Percentiles rank a stretch among this genome's conserved stretches.
Evolutionary conservation across 140 eudicot genomes (phyloP).

Genomic region (Bidens hawaiensis): DNA sequence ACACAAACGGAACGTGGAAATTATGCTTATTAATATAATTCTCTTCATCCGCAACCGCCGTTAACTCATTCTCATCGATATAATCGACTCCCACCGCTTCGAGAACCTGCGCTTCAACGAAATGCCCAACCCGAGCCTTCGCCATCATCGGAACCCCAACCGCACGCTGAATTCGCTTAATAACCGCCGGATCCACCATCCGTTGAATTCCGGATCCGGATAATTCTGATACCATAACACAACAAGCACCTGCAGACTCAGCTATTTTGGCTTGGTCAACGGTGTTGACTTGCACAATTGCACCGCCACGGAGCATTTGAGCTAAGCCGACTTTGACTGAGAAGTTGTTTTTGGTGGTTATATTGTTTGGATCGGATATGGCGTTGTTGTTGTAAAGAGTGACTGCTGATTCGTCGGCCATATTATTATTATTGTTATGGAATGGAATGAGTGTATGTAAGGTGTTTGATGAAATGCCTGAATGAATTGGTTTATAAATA

Average conservation of each 20-base stretch:
- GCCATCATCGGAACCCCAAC: slow-evolving; percentile 69
- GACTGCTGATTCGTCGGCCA: slow-evolving; percentile 41
- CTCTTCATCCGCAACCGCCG: slow-evolving; percentile 62
- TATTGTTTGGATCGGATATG: slow-evolving; percentile 36
- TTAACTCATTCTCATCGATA: slow-evolving; percentile 68
- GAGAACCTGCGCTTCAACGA: slow-evolving; percentile 38
- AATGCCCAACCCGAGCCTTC: slow-evolving; percentile 17
- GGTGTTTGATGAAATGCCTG: slow-evolving; percentile 38
- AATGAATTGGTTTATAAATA: background rate
- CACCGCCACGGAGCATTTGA: slow-evolving; percentile 43
- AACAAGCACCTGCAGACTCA: slow-evolving; percentile 73
- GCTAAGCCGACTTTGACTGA: slow-evolving; percentile 37
- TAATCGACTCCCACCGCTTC: slow-evolving; percentile 72
- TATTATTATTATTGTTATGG: too few relatives aligned
- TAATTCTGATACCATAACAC: slow-evolving; percentile 34
- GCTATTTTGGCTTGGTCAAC: slow-evolving; percentile 42
- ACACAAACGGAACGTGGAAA: slow-evolving; percentile 54
- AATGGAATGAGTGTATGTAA: background rate
- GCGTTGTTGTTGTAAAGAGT: slow-evolving; percentile 35
- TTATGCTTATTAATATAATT: slow-evolving; percentile 74
- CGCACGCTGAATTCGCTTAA: slow-evolving; percentile 53
- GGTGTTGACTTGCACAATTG: slow-evolving; percentile 24
- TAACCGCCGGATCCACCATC: slow-evolving; percentile 72
- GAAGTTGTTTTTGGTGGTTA: slow-evolving; percentile 14
- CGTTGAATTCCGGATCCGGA: slow-evolving; percentile 42